Base-by-base conservation (phyloP, 371 early-diverging fungal species). In the Apophysomyces ossiformis region DNA sequence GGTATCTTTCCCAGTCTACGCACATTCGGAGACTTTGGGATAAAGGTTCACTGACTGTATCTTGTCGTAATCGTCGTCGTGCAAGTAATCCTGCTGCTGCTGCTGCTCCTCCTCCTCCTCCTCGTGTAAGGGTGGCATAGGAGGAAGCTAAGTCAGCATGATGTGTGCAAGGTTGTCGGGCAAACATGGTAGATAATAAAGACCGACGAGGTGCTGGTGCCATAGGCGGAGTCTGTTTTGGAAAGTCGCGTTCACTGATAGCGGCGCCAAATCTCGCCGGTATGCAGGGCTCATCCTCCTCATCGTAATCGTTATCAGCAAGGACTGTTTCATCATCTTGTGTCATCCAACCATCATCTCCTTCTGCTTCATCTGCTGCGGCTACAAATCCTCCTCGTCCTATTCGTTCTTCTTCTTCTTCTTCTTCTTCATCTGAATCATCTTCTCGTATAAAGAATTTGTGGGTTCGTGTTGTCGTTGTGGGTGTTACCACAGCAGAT, bases 381-480 rank as follows among this genome's bases (percentile, higher is more conserved):
- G 57, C 63, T n/a, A 37, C 16, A 2, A 26, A 26, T 69, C 64
- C 6, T 64, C 44, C 35, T 56, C 64, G 21, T 65, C 46, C 21
- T 60, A 12, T 39, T 65, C 64, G n/a, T 64, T 63, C 59, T 13
- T 69, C 57, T 9, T 60, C 69, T 21, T 26, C 58, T 39, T 58
- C 46, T 21, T 65, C 63, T 18, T 66, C 56, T 38, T 50, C 57
- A 26, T 71, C 71, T 26, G 65, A 65, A 41, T 66, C 70, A 8
- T 63, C 58, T 12, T 54, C 58, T 21, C 45, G 37, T 26, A 70
- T 70, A 65, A 70, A 76, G 44, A 76, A 76, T 43, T 76, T 76
- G 58, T 66, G 61, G 38, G 2, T 16, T 54, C 57, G 64, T 44
- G 45, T 59, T 36, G 43, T 64, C 39, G 37, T 2, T 26, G 32